Conservation (phyloP, 1,284 basidiomycete genomes). For the Apiotrichum sp. region DNA sequence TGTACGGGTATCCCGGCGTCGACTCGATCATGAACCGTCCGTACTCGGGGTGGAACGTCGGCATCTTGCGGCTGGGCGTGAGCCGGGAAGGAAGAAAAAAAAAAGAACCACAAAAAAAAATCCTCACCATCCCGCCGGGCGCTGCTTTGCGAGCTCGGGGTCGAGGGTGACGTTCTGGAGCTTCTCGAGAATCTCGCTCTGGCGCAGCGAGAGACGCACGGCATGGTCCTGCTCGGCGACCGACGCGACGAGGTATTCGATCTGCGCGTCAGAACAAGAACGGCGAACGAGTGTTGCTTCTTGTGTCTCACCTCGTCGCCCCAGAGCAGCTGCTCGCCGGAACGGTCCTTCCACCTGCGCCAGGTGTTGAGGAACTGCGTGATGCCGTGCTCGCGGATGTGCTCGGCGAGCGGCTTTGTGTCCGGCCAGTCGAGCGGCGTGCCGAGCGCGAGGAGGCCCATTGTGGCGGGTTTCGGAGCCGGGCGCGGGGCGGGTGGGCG, state of each 20-base stretch:
- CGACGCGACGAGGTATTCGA: slow-evolving; percentile 93
- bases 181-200: slow-evolving; percentile 86
- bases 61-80: slow-evolving; percentile 59
- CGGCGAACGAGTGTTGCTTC: too few relatives aligned
- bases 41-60: slow-evolving; percentile 98
- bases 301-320: slow-evolving; percentile 76
- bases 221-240: slow-evolving; percentile 72
- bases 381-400: slow-evolving; percentile 89
- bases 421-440: slow-evolving; percentile 92
- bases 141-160: slow-evolving; percentile 55
- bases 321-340: slow-evolving; percentile 95
- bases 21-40: slow-evolving; percentile 98
- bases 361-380: slow-evolving; percentile 91
- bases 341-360: slow-evolving; percentile 82
- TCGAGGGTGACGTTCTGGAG: slow-evolving; percentile 64
- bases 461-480: slow-evolving; percentile 38
- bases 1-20: slow-evolving; percentile 91
- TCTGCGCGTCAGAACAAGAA: slow-evolving; percentile 48
- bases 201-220: slow-evolving; percentile 81
- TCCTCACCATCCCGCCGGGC: slow-evolving; percentile 30
- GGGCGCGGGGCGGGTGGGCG: too few relatives aligned
- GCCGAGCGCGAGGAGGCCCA: slow-evolving; percentile 93
- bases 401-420: slow-evolving; percentile 72
- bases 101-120: too few relatives aligned
- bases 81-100: too few relatives aligned